Percentiles rank a stretch among this genome's conserved stretches.
Evolutionary conservation across 768 basidiomycete species (phyloP).

Genomic region (Suillus fuscotomentosus): DNA sequence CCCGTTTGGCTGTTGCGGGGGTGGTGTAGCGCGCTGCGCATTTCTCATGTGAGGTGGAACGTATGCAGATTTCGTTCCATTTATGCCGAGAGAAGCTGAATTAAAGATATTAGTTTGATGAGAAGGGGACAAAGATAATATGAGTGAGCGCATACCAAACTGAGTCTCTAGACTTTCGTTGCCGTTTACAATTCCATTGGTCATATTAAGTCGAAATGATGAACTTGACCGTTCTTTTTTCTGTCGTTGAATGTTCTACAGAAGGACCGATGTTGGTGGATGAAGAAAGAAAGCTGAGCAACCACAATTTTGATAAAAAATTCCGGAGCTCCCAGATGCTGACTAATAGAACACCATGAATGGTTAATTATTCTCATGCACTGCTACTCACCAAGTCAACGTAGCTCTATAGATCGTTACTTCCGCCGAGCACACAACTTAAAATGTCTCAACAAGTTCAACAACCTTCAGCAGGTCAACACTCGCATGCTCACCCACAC

Average conservation of each 20-base stretch:
- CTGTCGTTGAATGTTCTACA: conserved; percentile 30
- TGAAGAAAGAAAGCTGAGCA: conserved; percentile 22
- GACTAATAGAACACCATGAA: conserved; percentile 16
- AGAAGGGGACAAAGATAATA: neutral
- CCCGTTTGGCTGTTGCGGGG: conserved; percentile 49
- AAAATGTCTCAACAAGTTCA: conserved; percentile 66
- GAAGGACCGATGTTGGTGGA: conserved; percentile 27
- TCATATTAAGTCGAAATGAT: conserved; percentile 61
- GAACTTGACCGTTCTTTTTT: conserved; percentile 29
- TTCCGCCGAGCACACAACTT: neutral
- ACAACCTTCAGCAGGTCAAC: conserved; percentile 50
- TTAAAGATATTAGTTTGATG: conserved; percentile 3
- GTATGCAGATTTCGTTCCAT: conserved; percentile 71
- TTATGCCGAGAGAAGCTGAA: conserved; percentile 74
- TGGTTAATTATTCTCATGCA: conserved; percentile 13
- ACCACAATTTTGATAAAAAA: conserved; percentile 23
- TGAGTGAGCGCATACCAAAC: conserved; percentile 52
- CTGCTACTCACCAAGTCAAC: neutral
- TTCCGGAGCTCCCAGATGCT: conserved; percentile 21
- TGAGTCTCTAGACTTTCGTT: conserved; percentile 68
- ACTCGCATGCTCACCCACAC: conserved; percentile 41
- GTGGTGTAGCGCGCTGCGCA: conserved; percentile 80
- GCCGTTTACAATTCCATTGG: conserved; percentile 89
- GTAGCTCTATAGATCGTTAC: neutral
- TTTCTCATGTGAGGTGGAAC: conserved; percentile 87